These are phyloP conservation scores for Avena eriantha DNA, from an alignment of 176 grass and related monocot species.

Conservation along the genomic window DNA sequence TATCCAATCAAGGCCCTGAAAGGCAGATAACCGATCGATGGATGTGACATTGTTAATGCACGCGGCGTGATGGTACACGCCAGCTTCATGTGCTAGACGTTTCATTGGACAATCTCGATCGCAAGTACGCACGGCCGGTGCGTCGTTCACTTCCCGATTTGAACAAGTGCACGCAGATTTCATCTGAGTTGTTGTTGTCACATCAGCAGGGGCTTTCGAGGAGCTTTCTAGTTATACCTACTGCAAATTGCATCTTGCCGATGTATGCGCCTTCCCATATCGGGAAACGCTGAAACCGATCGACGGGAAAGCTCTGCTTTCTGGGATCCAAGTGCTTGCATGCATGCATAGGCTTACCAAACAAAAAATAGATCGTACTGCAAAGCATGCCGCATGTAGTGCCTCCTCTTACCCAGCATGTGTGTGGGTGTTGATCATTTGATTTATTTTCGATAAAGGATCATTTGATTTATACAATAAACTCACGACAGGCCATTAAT, in stretches of 20 bases:
- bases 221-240: not conserved
- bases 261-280: slow-evolving; percentile 33
- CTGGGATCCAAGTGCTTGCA: not conserved
- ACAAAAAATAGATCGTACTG: not conserved
- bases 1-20: no score
- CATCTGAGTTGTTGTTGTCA: not conserved
- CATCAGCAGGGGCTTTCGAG: not conserved
- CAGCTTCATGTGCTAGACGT: slow-evolving; percentile 30
- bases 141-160: not conserved
- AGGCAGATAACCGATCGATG: not conserved
- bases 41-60: not conserved
- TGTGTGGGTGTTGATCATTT: no score
- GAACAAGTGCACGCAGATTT: not conserved
- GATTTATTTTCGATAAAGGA: no score
- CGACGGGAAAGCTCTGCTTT: not conserved
- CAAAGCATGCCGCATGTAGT: not conserved
- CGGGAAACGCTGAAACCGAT: slow-evolving; percentile 14
- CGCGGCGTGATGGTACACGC: slow-evolving; percentile 4
- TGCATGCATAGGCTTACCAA: not conserved
- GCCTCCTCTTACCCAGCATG: no score
- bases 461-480: no score
- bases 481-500: no score
- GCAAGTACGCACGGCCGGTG: not conserved
- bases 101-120: slow-evolving; percentile 33
- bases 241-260: not conserved